These are phyloP conservation scores for Scheffersomyces cryptocercus DNA, from an alignment of 1,139 yeast genomes.

Conservation along the genomic window DNA sequence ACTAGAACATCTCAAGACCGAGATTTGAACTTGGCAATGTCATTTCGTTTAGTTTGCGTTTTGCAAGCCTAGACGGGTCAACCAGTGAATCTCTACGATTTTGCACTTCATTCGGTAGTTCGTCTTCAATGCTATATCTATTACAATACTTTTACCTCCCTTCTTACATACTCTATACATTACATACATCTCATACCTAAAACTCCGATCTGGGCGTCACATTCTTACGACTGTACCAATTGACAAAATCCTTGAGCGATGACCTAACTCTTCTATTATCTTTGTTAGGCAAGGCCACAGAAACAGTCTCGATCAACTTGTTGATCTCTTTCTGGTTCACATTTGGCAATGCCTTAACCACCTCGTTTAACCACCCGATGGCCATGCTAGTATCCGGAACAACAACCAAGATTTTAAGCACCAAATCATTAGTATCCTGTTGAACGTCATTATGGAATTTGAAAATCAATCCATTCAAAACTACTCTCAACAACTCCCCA, in stretches of 20 bases:
- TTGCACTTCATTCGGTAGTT: too few relatives aligned
- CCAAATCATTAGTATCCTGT: constrained; percentile 73
- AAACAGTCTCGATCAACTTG: constrained; percentile 57
- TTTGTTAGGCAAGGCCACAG: constrained; percentile 62
- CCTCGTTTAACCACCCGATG: constrained; percentile 60
- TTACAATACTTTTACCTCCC: too few relatives aligned
- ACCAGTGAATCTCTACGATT: too few relatives aligned
- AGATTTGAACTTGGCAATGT: too few relatives aligned
- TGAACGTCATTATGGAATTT: constrained; percentile 71
- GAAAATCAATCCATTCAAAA: constrained; percentile 68
- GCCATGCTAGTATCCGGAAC: constrained; percentile 43
- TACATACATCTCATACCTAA: constrained; percentile 2
- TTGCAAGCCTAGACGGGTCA: too few relatives aligned
- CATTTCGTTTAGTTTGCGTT: too few relatives aligned
- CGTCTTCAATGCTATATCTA: too few relatives aligned
- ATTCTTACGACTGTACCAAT: constrained; percentile 82
- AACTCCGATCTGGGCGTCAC: constrained; percentile 52
- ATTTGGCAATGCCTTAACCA: constrained; percentile 59
- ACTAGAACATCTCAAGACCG: too few relatives aligned
- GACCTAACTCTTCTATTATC: constrained; percentile 75
- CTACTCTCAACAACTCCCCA: constrained; percentile 50
- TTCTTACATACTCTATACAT: too few relatives aligned
- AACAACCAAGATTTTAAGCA: constrained; percentile 65
- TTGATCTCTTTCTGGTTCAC: constrained; percentile 67
- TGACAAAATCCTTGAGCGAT: constrained; percentile 71